phyloP scores from a whole-genome alignment of 2,329 filamentous ascomycete species.

The Fusarium sarcochroum region DNA sequence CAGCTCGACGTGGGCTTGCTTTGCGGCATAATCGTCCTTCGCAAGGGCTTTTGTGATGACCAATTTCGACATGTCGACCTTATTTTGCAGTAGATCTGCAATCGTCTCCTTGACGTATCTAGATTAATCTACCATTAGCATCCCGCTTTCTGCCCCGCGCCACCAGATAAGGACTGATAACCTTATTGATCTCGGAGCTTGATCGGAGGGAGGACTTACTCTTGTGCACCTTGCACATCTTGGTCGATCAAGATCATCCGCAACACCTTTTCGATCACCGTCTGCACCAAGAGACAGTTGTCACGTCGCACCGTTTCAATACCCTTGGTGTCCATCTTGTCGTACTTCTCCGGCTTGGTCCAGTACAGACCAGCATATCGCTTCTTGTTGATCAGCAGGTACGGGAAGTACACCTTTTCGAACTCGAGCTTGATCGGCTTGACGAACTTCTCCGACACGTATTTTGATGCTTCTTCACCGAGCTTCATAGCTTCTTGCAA shows the following conservation, averaged over 20 bases:
- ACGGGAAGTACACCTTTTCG: constrained; percentile 98
- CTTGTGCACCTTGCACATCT: constrained; percentile 90
- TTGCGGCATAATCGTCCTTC: constrained; percentile 89
- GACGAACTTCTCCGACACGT: constrained; percentile 91
- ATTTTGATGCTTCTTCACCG: constrained; percentile 91
- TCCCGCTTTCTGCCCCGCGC: constrained; percentile 9
- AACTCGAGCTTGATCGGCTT: constrained; percentile 99
- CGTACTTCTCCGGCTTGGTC: constrained; percentile 93
- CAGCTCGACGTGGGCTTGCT: constrained; percentile 96
- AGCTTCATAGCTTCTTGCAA: constrained; percentile 92
- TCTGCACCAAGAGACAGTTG: constrained; percentile 95
- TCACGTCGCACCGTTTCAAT: constrained; percentile 98
- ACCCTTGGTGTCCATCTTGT: constrained; percentile 99
- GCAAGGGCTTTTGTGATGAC: constrained; percentile 98
- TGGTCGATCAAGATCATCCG: constrained; percentile 96
- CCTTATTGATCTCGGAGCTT: constrained; percentile 16
- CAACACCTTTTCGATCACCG: constrained; percentile 95
- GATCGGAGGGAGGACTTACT: constrained; percentile 70
- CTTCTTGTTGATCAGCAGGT: constrained; percentile 99
- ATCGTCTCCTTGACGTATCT: constrained; percentile 98
- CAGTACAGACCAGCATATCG: constrained; percentile 98
- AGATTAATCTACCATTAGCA: constrained; percentile 55
- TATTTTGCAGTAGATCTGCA: constrained; percentile 95
- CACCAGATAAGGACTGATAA: constrained; percentile 22
- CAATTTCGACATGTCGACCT: constrained; percentile 98